Evolutionary conservation across 768 basidiomycete genomes (phyloP), one percentile per base, ranked within the genome.

Genomic region (Tremella fuciformis): DNA sequence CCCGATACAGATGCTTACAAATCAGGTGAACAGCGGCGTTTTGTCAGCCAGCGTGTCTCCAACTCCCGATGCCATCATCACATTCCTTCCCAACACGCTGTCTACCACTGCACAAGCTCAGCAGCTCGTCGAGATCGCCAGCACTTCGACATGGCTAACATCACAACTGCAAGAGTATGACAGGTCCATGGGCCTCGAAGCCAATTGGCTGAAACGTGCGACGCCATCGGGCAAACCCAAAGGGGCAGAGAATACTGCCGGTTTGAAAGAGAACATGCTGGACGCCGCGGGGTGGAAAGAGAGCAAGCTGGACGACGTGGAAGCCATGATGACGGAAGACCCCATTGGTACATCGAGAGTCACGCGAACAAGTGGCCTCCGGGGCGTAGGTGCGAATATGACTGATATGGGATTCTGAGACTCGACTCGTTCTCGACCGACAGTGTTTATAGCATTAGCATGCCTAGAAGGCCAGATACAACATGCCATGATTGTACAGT

Each of bases 391-490:
- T 9, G 29, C 53, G 26, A 55, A 64, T 51, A 38, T 47, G 42
- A 55, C 1, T 0, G 63, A 64, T 53, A 60, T 50, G 52, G 63
- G 63, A 15, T 64, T 50, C 53, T 64, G 44, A 58, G 53, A 16
- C 29, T 11, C 6, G 53, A 16, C 29, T 11, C 6, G 29, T 34
- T 34, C 29, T 34, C 29, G 29, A 6, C 29, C 11, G 29, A 34
- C 4, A 34, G 29, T 34, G 29, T 34, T 34, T 34, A 34, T 34
- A 34, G 29, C 29, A 34, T 34, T 34, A 34, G 29, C 29, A 34
- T 34, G 29, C 29, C 29, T 34, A 34, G 11, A 34, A 34, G 29
- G 29, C 29, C 6, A 34, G 29, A 34, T 34, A 34, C 29, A 34
- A 34, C 29, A 34, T 34, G 29, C 4, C 29, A 34, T 34, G 29